phyloP scores from a whole-genome alignment of 2,329 filamentous ascomycete genomes.

The Colletotrichum spaethianum region DNA sequence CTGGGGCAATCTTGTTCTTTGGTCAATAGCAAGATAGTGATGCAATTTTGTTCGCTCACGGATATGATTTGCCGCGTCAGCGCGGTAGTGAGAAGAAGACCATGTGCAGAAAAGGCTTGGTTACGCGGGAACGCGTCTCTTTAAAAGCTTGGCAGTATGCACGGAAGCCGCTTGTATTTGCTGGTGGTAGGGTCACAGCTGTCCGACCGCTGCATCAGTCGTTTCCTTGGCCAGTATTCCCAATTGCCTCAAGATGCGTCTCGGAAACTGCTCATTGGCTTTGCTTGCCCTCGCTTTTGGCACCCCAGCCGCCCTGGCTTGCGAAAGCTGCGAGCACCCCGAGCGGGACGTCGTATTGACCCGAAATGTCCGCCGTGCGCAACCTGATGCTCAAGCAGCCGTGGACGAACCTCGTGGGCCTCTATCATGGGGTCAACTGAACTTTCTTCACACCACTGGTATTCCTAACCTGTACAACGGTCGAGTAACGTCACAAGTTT shows the following conservation, averaged over 20 bases:
- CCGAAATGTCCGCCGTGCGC: constrained; percentile 62
- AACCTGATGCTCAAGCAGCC: constrained; percentile 60
- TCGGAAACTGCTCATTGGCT: constrained; percentile 4
- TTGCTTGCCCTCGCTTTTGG: background rate
- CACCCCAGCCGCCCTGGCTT: background rate
- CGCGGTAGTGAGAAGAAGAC: background rate
- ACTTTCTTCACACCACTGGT: constrained; percentile 61
- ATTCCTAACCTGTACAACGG: background rate
- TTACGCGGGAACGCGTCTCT: background rate
- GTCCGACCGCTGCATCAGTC: background rate
- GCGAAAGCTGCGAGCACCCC: constrained; percentile 33
- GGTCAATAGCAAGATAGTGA: constrained; percentile 1
- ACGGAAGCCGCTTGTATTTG: background rate
- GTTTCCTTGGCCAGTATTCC: background rate
- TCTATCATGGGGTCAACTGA: constrained; percentile 75
- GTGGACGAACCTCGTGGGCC: constrained; percentile 58
- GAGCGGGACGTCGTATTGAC: constrained; percentile 32
- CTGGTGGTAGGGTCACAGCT: background rate
- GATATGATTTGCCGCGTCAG: constrained; percentile 14
- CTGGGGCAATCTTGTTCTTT: background rate
- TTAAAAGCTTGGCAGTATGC: constrained; percentile 33
- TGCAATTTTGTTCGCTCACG: background rate
- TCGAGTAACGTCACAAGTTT: background rate
- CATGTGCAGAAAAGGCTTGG: constrained; percentile 24
- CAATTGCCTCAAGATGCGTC: constrained; percentile 19